Evolutionary conservation across 164 flowering plant genomes (phyloP).

Genomic region (Vitis rotundifolia): DNA sequence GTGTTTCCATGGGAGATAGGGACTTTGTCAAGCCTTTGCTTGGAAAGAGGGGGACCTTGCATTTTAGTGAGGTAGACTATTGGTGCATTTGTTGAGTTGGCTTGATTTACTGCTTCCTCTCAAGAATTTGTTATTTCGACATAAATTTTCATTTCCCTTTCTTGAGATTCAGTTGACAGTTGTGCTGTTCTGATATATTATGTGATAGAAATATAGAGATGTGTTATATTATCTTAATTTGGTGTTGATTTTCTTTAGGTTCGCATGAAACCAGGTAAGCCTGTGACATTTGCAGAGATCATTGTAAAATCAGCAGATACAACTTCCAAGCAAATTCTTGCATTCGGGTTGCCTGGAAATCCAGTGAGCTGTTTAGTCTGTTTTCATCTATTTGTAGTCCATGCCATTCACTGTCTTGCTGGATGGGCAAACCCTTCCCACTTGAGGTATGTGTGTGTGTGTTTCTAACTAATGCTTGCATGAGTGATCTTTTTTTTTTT

Average conservation of each 20-base stretch:
- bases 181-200: not conserved
- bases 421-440: conserved; percentile 84
- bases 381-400: conserved; percentile 81
- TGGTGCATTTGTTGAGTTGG: not conserved
- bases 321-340: conserved; percentile 54
- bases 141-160: not conserved
- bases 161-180: not conserved
- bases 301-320: conserved; percentile 26
- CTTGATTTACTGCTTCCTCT: no score
- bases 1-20: conserved; percentile 98
- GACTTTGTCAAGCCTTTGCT: conserved; percentile 89
- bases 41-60: conserved; percentile 60
- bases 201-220: not conserved
- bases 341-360: conserved; percentile 97
- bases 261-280: conserved; percentile 93
- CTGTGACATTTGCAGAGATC: conserved; percentile 84
- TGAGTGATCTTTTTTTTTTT: not conserved
- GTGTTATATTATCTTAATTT: conserved; percentile 4
- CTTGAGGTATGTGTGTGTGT: conserved; percentile 49
- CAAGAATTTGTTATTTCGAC: no score
- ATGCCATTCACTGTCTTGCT: conserved; percentile 73
- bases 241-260: conserved; percentile 45
- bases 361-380: conserved; percentile 95
- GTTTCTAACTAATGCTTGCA: not conserved
- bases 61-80: conserved; percentile 66